Evolutionary conservation across 2,329 filamentous ascomycete genomes (phyloP).

Genomic region (Furcasterigmium sp.): DNA sequence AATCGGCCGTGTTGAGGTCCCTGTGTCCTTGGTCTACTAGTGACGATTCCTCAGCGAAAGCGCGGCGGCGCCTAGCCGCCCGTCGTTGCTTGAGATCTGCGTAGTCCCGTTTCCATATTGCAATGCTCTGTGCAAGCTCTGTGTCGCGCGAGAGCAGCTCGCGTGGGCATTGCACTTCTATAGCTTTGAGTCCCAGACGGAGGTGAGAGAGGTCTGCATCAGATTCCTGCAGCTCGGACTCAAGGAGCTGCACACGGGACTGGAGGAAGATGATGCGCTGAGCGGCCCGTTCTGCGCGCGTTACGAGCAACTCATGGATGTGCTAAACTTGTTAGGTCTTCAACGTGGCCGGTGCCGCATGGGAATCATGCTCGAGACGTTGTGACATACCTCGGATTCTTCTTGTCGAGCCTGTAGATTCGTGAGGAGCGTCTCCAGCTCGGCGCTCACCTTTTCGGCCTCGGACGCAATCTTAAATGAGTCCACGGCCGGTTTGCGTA

Average conservation of each 20-base stretch:
- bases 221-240: constrained; percentile 49
- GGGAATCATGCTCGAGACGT: too few species aligned
- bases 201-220: constrained; percentile 57
- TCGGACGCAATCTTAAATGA: constrained; percentile 28
- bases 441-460: constrained; percentile 41
- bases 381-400: constrained; percentile 53
- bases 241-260: constrained; percentile 52
- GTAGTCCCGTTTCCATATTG: constrained; percentile 59
- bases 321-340: too few species aligned
- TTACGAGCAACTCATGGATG: constrained; percentile 56
- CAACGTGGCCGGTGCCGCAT: too few species aligned
- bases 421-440: constrained; percentile 42
- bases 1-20: constrained; percentile 1
- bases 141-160: constrained; percentile 36
- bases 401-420: constrained; percentile 51
- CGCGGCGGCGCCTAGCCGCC: constrained; percentile 20
- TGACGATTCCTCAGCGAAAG: background rate
- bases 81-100: constrained; percentile 42
- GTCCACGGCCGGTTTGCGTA: constrained; percentile 20
- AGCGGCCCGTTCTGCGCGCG: constrained; percentile 51
- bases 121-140: constrained; percentile 54
- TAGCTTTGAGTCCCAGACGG: constrained; percentile 56
- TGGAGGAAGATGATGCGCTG: constrained; percentile 57
- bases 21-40: background rate
- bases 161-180: constrained; percentile 53